These are phyloP conservation scores for Crataegus laevigata DNA, from an alignment of 306 rosid genomes.

Conservation along the genomic window DNA sequence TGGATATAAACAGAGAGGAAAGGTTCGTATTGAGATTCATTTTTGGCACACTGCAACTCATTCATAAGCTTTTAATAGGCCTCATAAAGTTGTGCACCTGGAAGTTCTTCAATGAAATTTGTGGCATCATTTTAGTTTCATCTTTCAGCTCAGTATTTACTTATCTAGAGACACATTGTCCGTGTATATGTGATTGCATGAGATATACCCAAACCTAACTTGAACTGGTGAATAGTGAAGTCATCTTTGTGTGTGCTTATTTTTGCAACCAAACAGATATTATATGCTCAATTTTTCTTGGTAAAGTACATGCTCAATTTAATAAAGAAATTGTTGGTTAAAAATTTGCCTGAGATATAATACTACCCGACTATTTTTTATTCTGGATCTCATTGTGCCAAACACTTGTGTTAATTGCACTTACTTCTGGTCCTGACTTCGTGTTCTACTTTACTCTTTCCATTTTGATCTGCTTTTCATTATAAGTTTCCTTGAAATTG, in stretches of 20 bases:
- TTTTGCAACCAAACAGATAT: not conserved
- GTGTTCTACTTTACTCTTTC: not conserved
- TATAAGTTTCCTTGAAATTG: slow-evolving; percentile 19
- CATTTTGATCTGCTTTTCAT: slow-evolving; percentile 21
- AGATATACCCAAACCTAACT: not conserved
- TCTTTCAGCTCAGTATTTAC: not conserved
- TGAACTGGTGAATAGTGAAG: not conserved
- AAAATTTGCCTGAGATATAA: not conserved
- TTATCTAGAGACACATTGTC: not conserved
- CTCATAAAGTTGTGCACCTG: not conserved
- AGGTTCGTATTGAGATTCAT: slow-evolving; percentile 56
- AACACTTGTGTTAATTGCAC: not conserved
- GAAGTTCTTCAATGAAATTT: not conserved
- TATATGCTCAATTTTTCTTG: too few relatives aligned
- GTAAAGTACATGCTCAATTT: not conserved
- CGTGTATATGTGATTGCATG: not conserved
- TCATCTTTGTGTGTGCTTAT: not conserved
- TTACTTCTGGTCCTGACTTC: not conserved
- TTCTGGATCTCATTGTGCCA: not conserved
- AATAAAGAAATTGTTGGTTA: not conserved
- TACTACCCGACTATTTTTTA: not conserved
- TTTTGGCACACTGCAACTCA: not conserved
- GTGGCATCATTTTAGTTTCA: not conserved
- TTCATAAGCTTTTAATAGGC: not conserved
- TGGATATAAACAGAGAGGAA: slow-evolving; percentile 97